phyloP scores from a whole-genome alignment of 768 basidiomycete species.

The Mycena galopus region DNA sequence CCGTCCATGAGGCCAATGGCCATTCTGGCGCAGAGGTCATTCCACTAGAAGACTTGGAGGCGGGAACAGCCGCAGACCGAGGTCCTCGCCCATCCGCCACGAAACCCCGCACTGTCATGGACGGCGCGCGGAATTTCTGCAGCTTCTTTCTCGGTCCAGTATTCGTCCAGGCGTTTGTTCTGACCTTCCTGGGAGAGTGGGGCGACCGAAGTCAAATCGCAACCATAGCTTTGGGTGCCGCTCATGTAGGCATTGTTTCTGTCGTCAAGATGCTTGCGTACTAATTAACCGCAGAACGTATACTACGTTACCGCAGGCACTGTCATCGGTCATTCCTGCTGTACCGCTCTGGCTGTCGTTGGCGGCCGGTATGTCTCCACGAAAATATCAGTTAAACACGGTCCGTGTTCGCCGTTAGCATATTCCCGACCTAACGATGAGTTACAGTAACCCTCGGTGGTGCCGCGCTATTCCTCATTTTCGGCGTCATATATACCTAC shows the following conservation, averaged over 20 bases:
- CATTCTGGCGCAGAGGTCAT: slow-evolving; percentile 57
- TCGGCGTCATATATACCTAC: slow-evolving; percentile 72
- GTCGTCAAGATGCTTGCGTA: neutral
- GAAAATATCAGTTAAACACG: slow-evolving; percentile 95
- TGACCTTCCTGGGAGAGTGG: slow-evolving; percentile 99
- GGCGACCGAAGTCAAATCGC: slow-evolving; percentile 98
- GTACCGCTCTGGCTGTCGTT: slow-evolving; percentile 92
- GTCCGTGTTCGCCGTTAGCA: slow-evolving; percentile 58
- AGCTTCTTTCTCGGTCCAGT: slow-evolving; percentile 90
- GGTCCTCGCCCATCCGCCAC: slow-evolving; percentile 35
- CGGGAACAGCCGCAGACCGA: slow-evolving; percentile 34
- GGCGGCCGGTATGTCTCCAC: slow-evolving; percentile 94
- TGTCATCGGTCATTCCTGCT: slow-evolving; percentile 87
- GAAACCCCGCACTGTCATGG: slow-evolving; percentile 48
- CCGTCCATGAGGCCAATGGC: slow-evolving; percentile 53
- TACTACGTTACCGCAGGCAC: slow-evolving; percentile 93
- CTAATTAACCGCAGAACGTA: slow-evolving; percentile 73
- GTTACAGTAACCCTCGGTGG: slow-evolving; percentile 75
- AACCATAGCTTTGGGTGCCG: slow-evolving; percentile 94
- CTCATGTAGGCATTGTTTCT: slow-evolving; percentile 79
- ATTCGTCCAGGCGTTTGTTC: slow-evolving; percentile 93
- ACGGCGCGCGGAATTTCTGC: slow-evolving; percentile 86
- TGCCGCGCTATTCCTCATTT: slow-evolving; percentile 75
- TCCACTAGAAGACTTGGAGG: slow-evolving; percentile 83
- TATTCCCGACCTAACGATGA: slow-evolving; percentile 16